Base-by-base conservation (phyloP, 352 stramenopile species). In the Phytophthora multivora region DNA sequence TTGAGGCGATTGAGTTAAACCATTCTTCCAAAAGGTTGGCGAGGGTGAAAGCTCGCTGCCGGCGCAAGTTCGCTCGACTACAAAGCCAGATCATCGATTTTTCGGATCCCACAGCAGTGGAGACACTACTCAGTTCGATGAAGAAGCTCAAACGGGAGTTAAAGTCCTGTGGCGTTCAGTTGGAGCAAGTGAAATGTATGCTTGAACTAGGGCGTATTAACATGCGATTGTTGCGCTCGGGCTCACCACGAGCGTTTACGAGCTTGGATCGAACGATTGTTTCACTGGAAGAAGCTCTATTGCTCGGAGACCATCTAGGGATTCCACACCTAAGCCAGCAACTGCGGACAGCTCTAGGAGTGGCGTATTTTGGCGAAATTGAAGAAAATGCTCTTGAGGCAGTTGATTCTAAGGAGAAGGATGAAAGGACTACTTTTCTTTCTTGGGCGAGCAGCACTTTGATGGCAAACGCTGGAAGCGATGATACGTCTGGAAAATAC, bases 171-270 rank as follows among this genome's bases (percentile, higher is more conserved):
- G 36, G 30, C 16, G 35, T 76, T 38, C 49, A 58, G n/a, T 28
- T 90, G 33, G 83, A 90, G 55, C 61, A 61, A 18, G 56, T 81
- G n/a, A 77, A 86, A 21, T 74, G 65, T 10, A 73, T 83, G 38
- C 71, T 79, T 40, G 61, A 79, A 54, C 54, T 92, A 12, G 80
- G 76, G 5, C 47, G 59, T 23, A 56, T 61, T 19, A 89, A 80
- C 51, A 40, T 72, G 12, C 53, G 35, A 15, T 47, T 91, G 16
- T 54, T 91, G 10, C 75, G 69, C 1, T 83, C 76, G 13, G 46
- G 55, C 2, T 72, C 69, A 25, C 48, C 58, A 31, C 69, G 66
- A 35, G 63, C 62, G n/a, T 82, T 89, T 59, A 58, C 73, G 16
- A 77, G 60, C 11, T 35, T 70, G 11, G 45, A 65, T 5, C 63